phyloP scores from a whole-genome alignment of 1,284 basidiomycete genomes.

The Moniliophthora roreri region DNA sequence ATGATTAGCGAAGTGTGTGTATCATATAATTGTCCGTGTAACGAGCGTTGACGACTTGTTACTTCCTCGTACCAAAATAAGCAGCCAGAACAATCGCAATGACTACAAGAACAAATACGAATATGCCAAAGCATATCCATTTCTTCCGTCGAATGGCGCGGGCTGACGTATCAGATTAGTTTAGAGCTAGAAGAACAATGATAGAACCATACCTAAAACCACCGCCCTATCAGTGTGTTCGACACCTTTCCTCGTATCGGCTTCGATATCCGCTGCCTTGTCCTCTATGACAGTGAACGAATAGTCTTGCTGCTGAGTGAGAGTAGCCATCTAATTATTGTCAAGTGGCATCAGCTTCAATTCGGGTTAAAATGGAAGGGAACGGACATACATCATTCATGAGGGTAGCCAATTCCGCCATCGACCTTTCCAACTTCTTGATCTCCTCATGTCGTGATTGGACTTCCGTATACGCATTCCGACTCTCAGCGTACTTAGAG shows the following conservation, averaged over 20 bases:
- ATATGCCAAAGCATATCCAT: slow-evolving; percentile 87
- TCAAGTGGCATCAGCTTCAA: slow-evolving; percentile 8
- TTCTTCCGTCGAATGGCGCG: slow-evolving; percentile 89
- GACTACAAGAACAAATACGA: slow-evolving; percentile 62
- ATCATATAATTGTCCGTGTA: no score
- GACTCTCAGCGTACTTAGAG: slow-evolving; percentile 88
- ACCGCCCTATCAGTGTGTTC: slow-evolving; percentile 15
- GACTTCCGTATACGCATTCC: slow-evolving; percentile 24
- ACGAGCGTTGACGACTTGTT: slow-evolving; percentile 26
- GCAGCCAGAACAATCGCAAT: slow-evolving; percentile 63
- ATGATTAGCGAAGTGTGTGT: no score
- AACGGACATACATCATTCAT: slow-evolving; percentile 77
- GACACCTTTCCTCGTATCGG: slow-evolving; percentile 85
- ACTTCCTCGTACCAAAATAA: slow-evolving; percentile 42
- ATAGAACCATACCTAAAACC: slow-evolving; percentile 12
- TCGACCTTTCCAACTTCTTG: neutral
- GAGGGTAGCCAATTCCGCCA: slow-evolving; percentile 64
- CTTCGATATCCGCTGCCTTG: slow-evolving; percentile 72
- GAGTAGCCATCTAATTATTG: slow-evolving; percentile 70
- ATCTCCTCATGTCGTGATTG: neutral
- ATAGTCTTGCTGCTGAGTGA: slow-evolving; percentile 93
- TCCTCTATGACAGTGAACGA: slow-evolving; percentile 81
- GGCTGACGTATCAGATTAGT: slow-evolving; percentile 85
- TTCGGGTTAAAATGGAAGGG: neutral
- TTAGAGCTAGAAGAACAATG: slow-evolving; percentile 53